Base-by-base conservation (phyloP, 2,329 filamentous ascomycete species). In the Macrophomina tecta region DNA sequence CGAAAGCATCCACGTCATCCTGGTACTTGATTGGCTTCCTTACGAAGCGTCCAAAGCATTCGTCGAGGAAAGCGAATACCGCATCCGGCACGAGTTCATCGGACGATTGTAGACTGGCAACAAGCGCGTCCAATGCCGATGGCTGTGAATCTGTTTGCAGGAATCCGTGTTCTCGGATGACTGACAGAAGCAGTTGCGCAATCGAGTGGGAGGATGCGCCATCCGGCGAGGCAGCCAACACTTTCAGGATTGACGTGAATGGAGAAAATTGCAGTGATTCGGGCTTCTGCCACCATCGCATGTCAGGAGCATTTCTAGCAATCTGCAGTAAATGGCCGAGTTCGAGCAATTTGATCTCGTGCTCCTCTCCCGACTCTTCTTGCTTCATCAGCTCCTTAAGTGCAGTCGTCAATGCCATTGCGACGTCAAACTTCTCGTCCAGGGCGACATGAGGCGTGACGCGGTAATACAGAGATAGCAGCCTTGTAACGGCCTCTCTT, bases 391-490 rank as follows among this genome's bases (percentile, higher is more conserved):
- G 78, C 38, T 84, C 84, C 66, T 86, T 83, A 53, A 98, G 81
- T 1, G 89, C 86, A 67, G 88, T 86, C 7, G 90, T 88, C 16
- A 99, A 84, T 23, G 91, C 85, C 0, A 90, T 82, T 0, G 94
- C 95, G 4, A 97, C 90, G 74, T 98, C 95, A 73, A 97, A 95
- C 70, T 91, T 95, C 71, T 93, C 91, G 70, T 90, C 89, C 14
- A 96, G 83, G 1, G 93, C 93, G 30, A 92, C 83, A 68, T 92
- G 89, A 1, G 95, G 94, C 8, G 93, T 85, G 2, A 91, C 84
- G 74, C 94, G 89, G 75, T 96, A 96, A 79, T 96, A 98, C n/a
- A 94, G 84, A 16, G 89, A 86, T 46, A 99, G 79, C 23, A 97
- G 81, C 70, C 91, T 90, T 67, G 91, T 91, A n/a, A 90, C 85